Evolutionary conservation across 2,329 filamentous ascomycete genomes (phyloP).

Genomic region (Botrytis hyacinthi): DNA sequence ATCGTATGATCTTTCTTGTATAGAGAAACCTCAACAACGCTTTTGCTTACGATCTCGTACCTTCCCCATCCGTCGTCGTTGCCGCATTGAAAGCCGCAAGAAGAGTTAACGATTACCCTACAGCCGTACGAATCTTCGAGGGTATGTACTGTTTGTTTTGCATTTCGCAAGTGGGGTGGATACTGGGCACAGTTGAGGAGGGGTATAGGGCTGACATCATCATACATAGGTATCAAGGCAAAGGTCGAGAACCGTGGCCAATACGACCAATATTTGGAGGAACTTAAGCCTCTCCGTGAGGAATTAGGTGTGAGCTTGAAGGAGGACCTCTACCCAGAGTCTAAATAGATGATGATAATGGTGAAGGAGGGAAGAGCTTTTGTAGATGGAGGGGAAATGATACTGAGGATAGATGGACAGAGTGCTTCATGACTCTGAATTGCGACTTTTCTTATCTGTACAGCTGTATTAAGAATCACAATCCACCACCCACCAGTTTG

Average conservation of each 20-base stretch:
- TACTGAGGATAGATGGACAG: slow-evolving; percentile 27
- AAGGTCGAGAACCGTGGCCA: slow-evolving; percentile 99
- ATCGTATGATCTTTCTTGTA: slow-evolving; percentile 29
- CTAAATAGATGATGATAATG: slow-evolving; percentile 32
- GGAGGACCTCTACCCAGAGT: slow-evolving; percentile 84
- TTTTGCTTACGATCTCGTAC: slow-evolving; percentile 99
- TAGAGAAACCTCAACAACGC: slow-evolving; percentile 98
- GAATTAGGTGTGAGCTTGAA: slow-evolving; percentile 89
- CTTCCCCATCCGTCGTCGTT: slow-evolving; percentile 83
- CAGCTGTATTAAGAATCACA: slow-evolving; percentile 40
- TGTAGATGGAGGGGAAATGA: slow-evolving; percentile 32
- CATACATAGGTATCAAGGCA: slow-evolving; percentile 81
- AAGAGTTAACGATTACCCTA: slow-evolving; percentile 97
- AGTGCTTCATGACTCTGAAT: slow-evolving; percentile 28
- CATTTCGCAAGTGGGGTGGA: slow-evolving; percentile 51
- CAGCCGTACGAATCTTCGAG: slow-evolving; percentile 97
- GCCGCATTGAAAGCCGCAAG: slow-evolving; percentile 91
- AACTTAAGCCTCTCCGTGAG: slow-evolving; percentile 89
- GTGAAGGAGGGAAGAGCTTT: slow-evolving; percentile 23
- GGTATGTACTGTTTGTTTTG: slow-evolving; percentile 55
- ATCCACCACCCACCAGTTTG: slow-evolving; percentile 31
- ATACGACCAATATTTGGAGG: slow-evolving; percentile 93
- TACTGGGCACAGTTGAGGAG: slow-evolving; percentile 99
- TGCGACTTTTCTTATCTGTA: slow-evolving; percentile 36
- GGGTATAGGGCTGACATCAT: slow-evolving; percentile 51